Conservation (phyloP, 345 rosid species). For the Angophora floribunda region DNA sequence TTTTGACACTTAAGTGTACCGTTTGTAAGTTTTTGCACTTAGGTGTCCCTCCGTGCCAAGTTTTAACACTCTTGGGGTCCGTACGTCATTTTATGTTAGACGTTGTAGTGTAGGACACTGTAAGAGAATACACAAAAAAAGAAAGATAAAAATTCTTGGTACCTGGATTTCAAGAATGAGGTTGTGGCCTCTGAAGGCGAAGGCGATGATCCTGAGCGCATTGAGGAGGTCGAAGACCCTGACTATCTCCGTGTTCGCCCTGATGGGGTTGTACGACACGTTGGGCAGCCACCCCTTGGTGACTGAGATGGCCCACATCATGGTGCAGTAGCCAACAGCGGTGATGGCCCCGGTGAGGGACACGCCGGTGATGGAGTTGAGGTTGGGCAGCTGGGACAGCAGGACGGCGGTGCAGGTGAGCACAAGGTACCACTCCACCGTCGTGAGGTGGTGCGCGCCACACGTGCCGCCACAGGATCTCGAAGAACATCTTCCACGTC, state of each 20-base stretch:
- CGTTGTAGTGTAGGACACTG: background rate
- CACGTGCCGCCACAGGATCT: slow-evolving; percentile 19
- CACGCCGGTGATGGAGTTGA: slow-evolving; percentile 54
- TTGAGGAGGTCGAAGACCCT: slow-evolving; percentile 27
- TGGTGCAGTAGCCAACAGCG: slow-evolving; percentile 42
- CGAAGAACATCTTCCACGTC: slow-evolving; percentile 15
- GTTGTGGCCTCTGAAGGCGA: slow-evolving; percentile 69
- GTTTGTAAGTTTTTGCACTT: no score
- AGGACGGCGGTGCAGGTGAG: slow-evolving; percentile 33
- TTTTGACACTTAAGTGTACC: no score
- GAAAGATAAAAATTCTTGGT: background rate
- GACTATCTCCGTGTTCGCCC: background rate
- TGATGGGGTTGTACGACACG: slow-evolving; percentile 27
- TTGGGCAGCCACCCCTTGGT: slow-evolving; percentile 14
- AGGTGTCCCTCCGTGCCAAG: no score
- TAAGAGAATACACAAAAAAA: background rate
- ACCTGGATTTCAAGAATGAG: slow-evolving; percentile 77
- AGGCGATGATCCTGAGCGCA: slow-evolving; percentile 56
- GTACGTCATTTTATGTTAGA: background rate
- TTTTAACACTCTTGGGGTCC: no score
- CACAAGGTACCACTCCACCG: slow-evolving; percentile 44
- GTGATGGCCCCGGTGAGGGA: slow-evolving; percentile 45
- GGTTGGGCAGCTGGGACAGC: slow-evolving; percentile 56
- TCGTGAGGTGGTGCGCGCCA: slow-evolving; percentile 23
- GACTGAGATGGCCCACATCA: slow-evolving; percentile 51